phyloP scores from a whole-genome alignment of 306 rosid species.

The Datisca glomerata region DNA sequence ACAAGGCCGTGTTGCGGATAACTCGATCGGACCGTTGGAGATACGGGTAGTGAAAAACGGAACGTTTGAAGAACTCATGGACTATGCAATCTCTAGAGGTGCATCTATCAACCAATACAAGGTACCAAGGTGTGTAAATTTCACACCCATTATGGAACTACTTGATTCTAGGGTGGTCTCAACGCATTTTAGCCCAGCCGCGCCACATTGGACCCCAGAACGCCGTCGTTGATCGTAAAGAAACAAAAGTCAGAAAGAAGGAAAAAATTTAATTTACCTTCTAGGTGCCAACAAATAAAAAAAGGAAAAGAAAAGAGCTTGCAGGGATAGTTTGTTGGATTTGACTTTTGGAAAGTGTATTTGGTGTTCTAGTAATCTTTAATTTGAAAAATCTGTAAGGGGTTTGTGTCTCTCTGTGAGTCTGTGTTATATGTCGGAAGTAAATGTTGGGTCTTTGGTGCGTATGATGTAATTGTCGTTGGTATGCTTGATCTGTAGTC shows the following conservation, averaged over 20 bases:
- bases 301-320: conserved; percentile 9
- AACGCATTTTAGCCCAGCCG: conserved; percentile 62
- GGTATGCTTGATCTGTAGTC: no score
- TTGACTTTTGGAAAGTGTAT: conserved; percentile 20
- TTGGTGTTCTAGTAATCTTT: conserved; percentile 3
- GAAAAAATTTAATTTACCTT: not conserved
- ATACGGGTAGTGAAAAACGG: conserved; percentile 81
- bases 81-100: conserved; percentile 82
- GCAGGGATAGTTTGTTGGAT: conserved; percentile 13
- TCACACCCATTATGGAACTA: conserved; percentile 72
- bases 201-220: conserved; percentile 77
- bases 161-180: conserved; percentile 70
- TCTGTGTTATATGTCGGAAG: conserved; percentile 32
- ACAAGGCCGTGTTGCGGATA: conserved; percentile 73
- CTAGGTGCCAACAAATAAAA: conserved; percentile 2
- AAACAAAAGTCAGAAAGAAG: not conserved
- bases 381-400: not conserved
- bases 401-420: conserved; percentile 10
- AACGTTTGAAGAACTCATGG: conserved; percentile 91
- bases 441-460: conserved; percentile 11
- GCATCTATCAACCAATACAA: conserved; percentile 92
- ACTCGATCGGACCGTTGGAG: conserved; percentile 83
- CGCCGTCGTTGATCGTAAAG: conserved; percentile 29
- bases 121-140: conserved; percentile 80
- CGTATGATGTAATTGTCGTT: conserved; percentile 19